Percentiles rank a stretch among this genome's conserved stretches.
Conservation (phyloP, 176 grass and related monocot species). For the Elymus sibiricus region DNA sequence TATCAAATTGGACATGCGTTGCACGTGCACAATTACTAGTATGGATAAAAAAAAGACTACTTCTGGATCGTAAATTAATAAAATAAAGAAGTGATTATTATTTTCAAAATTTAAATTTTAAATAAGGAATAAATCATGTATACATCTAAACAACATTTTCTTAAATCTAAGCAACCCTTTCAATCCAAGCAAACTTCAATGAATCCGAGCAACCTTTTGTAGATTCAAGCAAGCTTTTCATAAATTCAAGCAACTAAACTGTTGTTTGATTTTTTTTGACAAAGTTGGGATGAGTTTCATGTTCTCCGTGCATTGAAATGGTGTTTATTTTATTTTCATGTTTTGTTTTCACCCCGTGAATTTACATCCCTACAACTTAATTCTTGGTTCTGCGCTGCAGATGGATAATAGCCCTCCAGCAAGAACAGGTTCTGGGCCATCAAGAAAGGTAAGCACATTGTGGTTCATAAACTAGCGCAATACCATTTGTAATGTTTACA, state of each 20-base stretch:
- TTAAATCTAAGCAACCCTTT: too few species aligned
- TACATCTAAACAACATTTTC: too few species aligned
- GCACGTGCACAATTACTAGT: too few species aligned
- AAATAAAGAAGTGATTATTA: too few species aligned
- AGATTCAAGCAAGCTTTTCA: too few species aligned
- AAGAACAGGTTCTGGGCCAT: slow-evolving; percentile 73
- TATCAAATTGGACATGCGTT: too few species aligned
- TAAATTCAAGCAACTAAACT: not conserved
- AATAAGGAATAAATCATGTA: too few species aligned
- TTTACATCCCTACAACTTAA: not conserved
- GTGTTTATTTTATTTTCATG: slow-evolving; percentile 5
- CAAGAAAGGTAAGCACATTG: slow-evolving; percentile 77
- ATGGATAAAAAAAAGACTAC: too few species aligned
- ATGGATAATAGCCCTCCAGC: slow-evolving; percentile 68
- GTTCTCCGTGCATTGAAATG: not conserved
- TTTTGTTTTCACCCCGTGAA: not conserved
- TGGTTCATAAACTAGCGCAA: slow-evolving; percentile 11
- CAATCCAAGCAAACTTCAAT: too few species aligned
- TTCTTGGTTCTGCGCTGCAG: slow-evolving; percentile 39
- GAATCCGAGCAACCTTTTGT: too few species aligned
- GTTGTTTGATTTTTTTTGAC: not conserved
- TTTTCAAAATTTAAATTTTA: too few species aligned
- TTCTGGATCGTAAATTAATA: too few species aligned
- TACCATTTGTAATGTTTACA: slow-evolving; percentile 11
- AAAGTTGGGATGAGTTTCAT: not conserved